These are phyloP conservation scores for Cercospora brassicicola DNA, from an alignment of 2,329 filamentous ascomycete genomes.

Conservation along the genomic window DNA sequence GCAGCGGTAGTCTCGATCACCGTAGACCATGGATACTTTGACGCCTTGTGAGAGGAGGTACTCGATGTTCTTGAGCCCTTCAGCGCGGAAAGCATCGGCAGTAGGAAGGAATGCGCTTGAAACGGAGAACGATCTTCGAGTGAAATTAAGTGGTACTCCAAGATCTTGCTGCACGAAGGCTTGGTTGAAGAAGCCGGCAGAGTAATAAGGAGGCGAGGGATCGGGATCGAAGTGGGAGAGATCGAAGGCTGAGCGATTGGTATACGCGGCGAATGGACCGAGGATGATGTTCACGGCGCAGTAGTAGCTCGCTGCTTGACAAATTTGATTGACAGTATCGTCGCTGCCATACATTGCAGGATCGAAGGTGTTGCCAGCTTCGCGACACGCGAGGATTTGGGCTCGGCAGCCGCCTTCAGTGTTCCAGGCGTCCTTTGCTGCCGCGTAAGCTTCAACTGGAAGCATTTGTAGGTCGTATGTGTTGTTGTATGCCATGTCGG, in stretches of 20 bases:
- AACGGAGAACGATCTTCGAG: slow-evolving; percentile 24
- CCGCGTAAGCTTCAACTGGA: slow-evolving; percentile 45
- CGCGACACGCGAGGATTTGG: slow-evolving; percentile 54
- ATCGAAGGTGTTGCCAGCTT: slow-evolving; percentile 50
- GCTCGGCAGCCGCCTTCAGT: slow-evolving; percentile 51
- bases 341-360: slow-evolving; percentile 49
- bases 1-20: slow-evolving; percentile 35
- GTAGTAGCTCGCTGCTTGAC: slow-evolving; percentile 35
- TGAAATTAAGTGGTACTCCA: slow-evolving; percentile 51
- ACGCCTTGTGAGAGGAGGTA: slow-evolving; percentile 31
- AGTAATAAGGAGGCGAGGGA: slow-evolving; percentile 26
- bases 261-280: slow-evolving; percentile 14
- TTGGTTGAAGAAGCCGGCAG: slow-evolving; percentile 49
- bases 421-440: slow-evolving; percentile 46
- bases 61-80: slow-evolving; percentile 28
- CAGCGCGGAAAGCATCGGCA: slow-evolving; percentile 24
- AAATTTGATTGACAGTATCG: slow-evolving; percentile 44
- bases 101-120: slow-evolving; percentile 14
- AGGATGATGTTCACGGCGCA: slow-evolving; percentile 22
- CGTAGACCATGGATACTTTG: slow-evolving; percentile 34
- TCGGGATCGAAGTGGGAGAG: slow-evolving; percentile 29
- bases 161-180: slow-evolving; percentile 48
- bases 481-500: slow-evolving; percentile 60
- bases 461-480: slow-evolving; percentile 63
- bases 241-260: slow-evolving; percentile 29